A percentile compares a stretch with the other conserved stretches of the same genome.
Conservation (phyloP, 805 yeast genomes). For the Saccharomycopsis selenospora region DNA sequence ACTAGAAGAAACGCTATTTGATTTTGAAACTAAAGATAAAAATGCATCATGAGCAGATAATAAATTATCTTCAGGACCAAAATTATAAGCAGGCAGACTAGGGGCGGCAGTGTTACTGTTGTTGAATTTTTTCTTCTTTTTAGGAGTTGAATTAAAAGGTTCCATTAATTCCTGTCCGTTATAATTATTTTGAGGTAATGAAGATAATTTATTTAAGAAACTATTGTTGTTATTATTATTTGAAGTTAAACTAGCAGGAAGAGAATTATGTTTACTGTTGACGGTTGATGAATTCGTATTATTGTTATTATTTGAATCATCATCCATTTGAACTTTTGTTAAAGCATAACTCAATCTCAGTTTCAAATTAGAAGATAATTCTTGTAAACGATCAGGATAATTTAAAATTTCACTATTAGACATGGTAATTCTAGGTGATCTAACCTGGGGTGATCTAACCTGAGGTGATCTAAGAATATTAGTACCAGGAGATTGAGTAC, state of each 20-base stretch:
- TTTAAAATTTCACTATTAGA: constrained; percentile 14
- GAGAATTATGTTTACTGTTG: constrained; percentile 14
- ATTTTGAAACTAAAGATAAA: constrained; percentile 14
- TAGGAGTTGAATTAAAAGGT: constrained; percentile 19
- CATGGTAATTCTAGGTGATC: neutral
- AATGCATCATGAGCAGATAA: constrained; percentile 20
- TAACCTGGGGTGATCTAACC: neutral
- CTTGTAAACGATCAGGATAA: constrained; percentile 19
- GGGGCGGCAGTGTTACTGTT: too few species aligned
- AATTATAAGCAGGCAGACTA: constrained; percentile 9
- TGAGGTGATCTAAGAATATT: neutral
- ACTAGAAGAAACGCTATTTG: constrained; percentile 7
- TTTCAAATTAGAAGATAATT: constrained; percentile 23
- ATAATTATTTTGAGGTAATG: too few species aligned
- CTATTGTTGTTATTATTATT: neutral
- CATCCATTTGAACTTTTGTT: constrained; percentile 26
- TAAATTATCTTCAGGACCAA: constrained; percentile 18
- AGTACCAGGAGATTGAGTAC: neutral
- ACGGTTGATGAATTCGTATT: neutral
- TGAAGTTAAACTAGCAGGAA: constrained; percentile 10
- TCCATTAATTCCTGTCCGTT: constrained; percentile 13
- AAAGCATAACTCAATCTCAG: constrained; percentile 26
- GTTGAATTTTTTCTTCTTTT: constrained; percentile 4
- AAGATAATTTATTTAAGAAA: neutral
- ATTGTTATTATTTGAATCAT: constrained; percentile 1